Base-by-base conservation (phyloP, 2,329 filamentous ascomycete genomes). In the Penicillium oxalicum region DNA sequence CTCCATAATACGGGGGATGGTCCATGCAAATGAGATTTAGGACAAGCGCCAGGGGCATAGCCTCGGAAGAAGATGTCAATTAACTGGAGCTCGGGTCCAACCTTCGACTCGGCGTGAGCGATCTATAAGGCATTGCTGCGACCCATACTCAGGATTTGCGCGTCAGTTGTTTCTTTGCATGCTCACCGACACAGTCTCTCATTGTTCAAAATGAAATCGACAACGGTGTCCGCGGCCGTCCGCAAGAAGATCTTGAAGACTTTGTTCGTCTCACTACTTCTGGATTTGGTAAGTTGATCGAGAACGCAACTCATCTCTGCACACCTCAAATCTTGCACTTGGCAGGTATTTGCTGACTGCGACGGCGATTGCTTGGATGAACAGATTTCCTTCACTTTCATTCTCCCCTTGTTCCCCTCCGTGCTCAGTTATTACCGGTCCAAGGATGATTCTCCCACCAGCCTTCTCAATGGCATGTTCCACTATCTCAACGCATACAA, bases 311-410 rank as follows among this genome's bases (percentile, higher is more conserved):
- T 11, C 24, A 12, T 25, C 5, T 1, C 2, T 8, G 27, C 40
- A 11, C 29, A 11, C 29, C 29, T 7, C 11, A 11, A 18, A 2
- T 18, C 18, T 18, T 18, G 18, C 18, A 11, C 4, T 32, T n/a
- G 11, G 27, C 33, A 3, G 7, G 13, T 34, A 18, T 12, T 2
- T 34, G 40, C 29, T 33, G 13, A 34, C 13, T 5, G 13, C 25
- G 11, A 13, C 18, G 8, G 8, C 9, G 11, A 7, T n/a, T 9
- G 18, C 4, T 18, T 2, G 13, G 25, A 13, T 12, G 12, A 9
- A 25, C 25, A 42, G 40, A 42, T 42, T 9, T 42, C 40, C 13
- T 42, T 42, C 13, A 42, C 29, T 9, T 42, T 42, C 27, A 42
- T 42, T 24, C 40, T 42, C n/a, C 28, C 40, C 12, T 28, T 34